phyloP scores from a whole-genome alignment of 495 filamentous ascomycete genomes.

The Aspergillus egyptiacus region DNA sequence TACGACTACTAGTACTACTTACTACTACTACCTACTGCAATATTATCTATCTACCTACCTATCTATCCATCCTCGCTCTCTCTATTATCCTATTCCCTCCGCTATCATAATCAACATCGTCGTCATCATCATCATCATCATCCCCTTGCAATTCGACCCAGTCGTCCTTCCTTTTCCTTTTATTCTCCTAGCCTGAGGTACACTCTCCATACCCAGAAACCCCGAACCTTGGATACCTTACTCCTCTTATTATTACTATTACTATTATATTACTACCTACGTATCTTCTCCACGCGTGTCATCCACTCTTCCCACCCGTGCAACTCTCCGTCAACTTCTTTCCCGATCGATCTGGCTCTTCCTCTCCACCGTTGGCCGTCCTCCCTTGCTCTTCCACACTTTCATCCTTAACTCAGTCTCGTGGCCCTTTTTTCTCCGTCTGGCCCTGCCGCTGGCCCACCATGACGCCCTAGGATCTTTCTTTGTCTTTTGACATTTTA shows the following conservation, averaged over 20 bases:
- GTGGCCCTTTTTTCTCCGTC: conserved; percentile 21
- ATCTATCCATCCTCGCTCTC: conserved; percentile 1
- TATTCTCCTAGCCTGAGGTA: conserved; percentile 4
- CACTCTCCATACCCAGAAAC: too few relatives aligned
- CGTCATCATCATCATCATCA: too few relatives aligned
- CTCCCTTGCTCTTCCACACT: conserved; percentile 7
- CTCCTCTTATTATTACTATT: conserved; percentile 1
- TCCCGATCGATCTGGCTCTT: conserved; percentile 8
- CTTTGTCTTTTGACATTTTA: conserved; percentile 13
- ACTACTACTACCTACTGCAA: not conserved
- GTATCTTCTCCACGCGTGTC: conserved; percentile 1
- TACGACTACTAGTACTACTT: too few relatives aligned
- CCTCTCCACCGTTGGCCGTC: conserved; percentile 16
- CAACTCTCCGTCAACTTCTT: conserved; percentile 3
- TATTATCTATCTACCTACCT: not conserved
- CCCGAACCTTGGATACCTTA: not conserved
- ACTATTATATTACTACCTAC: not conserved
- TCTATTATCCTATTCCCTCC: conserved; percentile 5
- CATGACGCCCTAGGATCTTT: conserved; percentile 24
- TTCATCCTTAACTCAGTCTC: conserved; percentile 9
- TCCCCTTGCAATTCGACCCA: not conserved
- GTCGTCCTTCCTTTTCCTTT: not conserved
- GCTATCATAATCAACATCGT: not conserved
- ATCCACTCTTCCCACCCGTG: conserved; percentile 5
- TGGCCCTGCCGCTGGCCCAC: conserved; percentile 22